Conservation (phyloP, 2,329 filamentous ascomycete species). For the Ceratocystis alfenasii region DNA sequence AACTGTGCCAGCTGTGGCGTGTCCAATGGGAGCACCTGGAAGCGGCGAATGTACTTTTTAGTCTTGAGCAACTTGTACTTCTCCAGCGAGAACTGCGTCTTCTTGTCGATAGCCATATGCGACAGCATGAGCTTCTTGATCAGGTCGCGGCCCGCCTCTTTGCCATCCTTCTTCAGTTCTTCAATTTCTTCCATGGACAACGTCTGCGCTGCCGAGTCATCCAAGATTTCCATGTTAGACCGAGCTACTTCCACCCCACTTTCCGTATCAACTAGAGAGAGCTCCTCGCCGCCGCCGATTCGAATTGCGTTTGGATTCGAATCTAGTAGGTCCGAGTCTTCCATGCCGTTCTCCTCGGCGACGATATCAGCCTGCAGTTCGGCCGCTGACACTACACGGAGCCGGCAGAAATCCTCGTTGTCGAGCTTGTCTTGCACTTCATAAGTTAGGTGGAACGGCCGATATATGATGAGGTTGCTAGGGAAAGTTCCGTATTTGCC, state of each 20-base stretch:
- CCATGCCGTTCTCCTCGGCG: slow-evolving; percentile 31
- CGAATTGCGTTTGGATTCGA: slow-evolving; percentile 35
- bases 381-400: slow-evolving; percentile 66
- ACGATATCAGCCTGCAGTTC: slow-evolving; percentile 78
- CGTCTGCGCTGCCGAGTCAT: slow-evolving; percentile 57
- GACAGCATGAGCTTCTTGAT: slow-evolving; percentile 87
- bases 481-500: slow-evolving; percentile 90
- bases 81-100: slow-evolving; percentile 82
- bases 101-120: slow-evolving; percentile 81
- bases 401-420: slow-evolving; percentile 50
- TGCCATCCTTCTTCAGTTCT: slow-evolving; percentile 58
- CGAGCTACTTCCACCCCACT: slow-evolving; percentile 38
- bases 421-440: slow-evolving; percentile 65
- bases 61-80: slow-evolving; percentile 95
- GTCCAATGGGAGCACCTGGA: slow-evolving; percentile 75
- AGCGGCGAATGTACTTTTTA: slow-evolving; percentile 82
- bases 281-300: slow-evolving; percentile 32
- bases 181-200: slow-evolving; percentile 66
- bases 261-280: slow-evolving; percentile 34
- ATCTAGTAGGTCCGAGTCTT: slow-evolving; percentile 36
- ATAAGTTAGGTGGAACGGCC: slow-evolving; percentile 84
- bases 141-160: slow-evolving; percentile 71
- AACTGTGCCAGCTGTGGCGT: slow-evolving; percentile 63
- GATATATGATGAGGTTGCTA: slow-evolving; percentile 77
- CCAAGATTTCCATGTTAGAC: slow-evolving; percentile 47